phyloP scores from a whole-genome alignment of 257 asterid genomes.

The Solanum rostratum region DNA sequence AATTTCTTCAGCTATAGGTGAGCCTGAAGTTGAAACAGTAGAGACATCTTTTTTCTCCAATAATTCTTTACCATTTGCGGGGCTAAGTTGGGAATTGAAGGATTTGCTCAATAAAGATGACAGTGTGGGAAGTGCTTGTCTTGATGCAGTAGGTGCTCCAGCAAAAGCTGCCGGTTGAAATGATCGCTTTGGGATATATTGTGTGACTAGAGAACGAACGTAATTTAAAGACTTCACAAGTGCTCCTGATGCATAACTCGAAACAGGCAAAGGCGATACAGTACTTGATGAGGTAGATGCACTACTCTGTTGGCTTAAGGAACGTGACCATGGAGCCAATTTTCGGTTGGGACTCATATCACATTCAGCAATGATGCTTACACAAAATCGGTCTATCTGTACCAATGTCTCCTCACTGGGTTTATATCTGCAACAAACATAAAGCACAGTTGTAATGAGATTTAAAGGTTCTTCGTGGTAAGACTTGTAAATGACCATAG shows the following conservation, averaged over 20 bases:
- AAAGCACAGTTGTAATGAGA: neutral
- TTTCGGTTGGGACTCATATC: slow-evolving; percentile 62
- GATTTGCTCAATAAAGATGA: slow-evolving; percentile 92
- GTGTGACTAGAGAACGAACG: slow-evolving; percentile 90
- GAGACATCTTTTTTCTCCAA: slow-evolving; percentile 77
- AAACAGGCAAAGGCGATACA: slow-evolving; percentile 71
- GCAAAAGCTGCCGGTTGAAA: slow-evolving; percentile 96
- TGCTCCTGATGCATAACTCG: slow-evolving; percentile 83
- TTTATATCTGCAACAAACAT: slow-evolving; percentile 63
- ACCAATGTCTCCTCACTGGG: slow-evolving; percentile 93
- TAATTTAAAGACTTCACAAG: slow-evolving; percentile 88
- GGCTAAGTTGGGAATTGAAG: slow-evolving; percentile 77
- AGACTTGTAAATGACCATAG: neutral
- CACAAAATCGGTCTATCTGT: slow-evolving; percentile 90
- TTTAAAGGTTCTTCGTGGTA: neutral
- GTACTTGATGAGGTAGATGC: slow-evolving; percentile 35
- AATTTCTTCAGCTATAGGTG: slow-evolving; percentile 72
- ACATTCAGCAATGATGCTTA: slow-evolving; percentile 81
- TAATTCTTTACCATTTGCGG: slow-evolving; percentile 70
- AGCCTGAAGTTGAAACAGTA: slow-evolving; percentile 51
- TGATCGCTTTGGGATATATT: slow-evolving; percentile 84
- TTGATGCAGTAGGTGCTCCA: slow-evolving; percentile 80
- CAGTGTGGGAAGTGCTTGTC: slow-evolving; percentile 81
- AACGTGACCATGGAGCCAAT: slow-evolving; percentile 62
- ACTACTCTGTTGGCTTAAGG: slow-evolving; percentile 55